Evolutionary conservation across 2,329 filamentous ascomycete genomes (phyloP).

Genomic region (Colletotrichum eremochloae): DNA sequence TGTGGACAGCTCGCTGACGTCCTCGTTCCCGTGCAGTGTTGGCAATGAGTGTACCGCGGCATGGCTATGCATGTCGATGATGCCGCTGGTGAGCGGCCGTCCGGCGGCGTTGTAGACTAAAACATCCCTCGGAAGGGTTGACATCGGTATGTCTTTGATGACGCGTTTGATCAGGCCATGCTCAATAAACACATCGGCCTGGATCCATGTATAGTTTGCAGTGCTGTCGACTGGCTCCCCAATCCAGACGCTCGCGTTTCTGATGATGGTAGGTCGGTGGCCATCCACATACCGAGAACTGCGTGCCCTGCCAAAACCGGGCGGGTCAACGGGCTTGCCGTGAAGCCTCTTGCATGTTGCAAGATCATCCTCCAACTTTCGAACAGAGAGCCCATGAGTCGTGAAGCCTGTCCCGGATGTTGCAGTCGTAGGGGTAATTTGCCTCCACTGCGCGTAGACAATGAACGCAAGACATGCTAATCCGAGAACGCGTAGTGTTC

Average conservation of each 20-base stretch:
- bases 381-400: slow-evolving; percentile 58
- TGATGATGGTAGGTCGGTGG: slow-evolving; percentile 71
- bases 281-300: slow-evolving; percentile 73
- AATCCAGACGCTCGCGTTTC: slow-evolving; percentile 76
- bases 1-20: slow-evolving; percentile 74
- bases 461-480: slow-evolving; percentile 64
- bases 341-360: slow-evolving; percentile 68
- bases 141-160: slow-evolving; percentile 55
- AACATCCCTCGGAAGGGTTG: slow-evolving; percentile 60
- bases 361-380: slow-evolving; percentile 67
- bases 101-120: slow-evolving; percentile 70
- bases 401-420: slow-evolving; percentile 48
- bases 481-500: slow-evolving; percentile 47
- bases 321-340: slow-evolving; percentile 66
- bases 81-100: slow-evolving; percentile 74
- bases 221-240: slow-evolving; percentile 70
- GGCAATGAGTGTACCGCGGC: slow-evolving; percentile 72
- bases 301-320: slow-evolving; percentile 67
- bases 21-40: slow-evolving; percentile 64
- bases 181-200: slow-evolving; percentile 71
- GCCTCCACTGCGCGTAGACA: slow-evolving; percentile 62
- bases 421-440: slow-evolving; percentile 48
- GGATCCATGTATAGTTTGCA: slow-evolving; percentile 71
- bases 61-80: slow-evolving; percentile 81
- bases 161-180: slow-evolving; percentile 72